phyloP scores from a whole-genome alignment of 148 eudicot genomes.

The Suaeda aralocaspica region DNA sequence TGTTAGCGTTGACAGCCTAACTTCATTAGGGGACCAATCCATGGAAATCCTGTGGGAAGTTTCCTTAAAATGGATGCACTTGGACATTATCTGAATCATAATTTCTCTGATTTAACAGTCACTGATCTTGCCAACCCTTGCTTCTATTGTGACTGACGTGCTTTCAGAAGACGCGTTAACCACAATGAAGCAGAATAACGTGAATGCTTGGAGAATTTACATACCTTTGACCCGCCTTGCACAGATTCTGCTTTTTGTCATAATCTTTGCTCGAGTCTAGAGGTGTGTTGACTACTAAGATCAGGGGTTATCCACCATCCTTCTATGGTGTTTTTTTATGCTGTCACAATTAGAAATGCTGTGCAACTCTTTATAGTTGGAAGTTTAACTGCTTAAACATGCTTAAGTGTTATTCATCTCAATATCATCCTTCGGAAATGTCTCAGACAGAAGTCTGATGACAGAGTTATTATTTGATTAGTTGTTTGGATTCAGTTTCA shows the following conservation, averaged over 20 bases:
- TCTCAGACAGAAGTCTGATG: not conserved
- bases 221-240: not conserved
- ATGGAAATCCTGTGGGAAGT: constrained; percentile 8
- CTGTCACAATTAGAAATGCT: not conserved
- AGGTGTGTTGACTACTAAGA: not conserved
- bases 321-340: not conserved
- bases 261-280: not conserved
- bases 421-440: constrained; percentile 3
- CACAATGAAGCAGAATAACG: not conserved
- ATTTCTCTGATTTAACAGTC: not conserved
- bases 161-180: not conserved
- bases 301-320: not conserved
- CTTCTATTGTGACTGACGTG: not conserved
- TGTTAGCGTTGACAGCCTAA: not conserved
- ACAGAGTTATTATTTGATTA: not conserved
- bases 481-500: not conserved
- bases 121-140: not conserved
- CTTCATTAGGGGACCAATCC: constrained; percentile 2
- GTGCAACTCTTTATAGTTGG: not conserved
- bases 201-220: not conserved
- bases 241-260: not conserved
- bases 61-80: not conserved
- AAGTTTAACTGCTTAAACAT: not conserved
- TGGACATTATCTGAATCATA: not conserved
- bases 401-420: not conserved